A percentile compares a stretch with the other conserved stretches of the same genome.
phyloP scores from a whole-genome alignment of 2,329 filamentous ascomycete species.

The Fusarium virguliforme region DNA sequence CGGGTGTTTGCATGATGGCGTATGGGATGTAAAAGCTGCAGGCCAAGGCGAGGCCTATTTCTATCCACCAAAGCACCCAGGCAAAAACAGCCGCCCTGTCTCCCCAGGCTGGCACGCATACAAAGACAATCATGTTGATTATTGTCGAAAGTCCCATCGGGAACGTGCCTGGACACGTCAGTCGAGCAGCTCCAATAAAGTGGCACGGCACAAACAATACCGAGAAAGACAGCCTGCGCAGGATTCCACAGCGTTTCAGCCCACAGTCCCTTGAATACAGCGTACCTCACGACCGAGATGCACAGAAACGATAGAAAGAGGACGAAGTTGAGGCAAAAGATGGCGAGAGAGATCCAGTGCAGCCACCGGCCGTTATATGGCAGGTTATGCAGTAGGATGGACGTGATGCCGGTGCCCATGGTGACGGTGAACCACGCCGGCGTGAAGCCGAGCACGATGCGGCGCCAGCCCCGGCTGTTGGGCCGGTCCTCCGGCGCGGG shows the following conservation, averaged over 20 bases:
- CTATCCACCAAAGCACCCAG: constrained; percentile 70
- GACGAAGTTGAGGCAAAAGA: constrained; percentile 71
- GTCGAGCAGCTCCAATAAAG: background rate
- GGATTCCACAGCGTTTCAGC: constrained; percentile 73
- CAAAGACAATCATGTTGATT: constrained; percentile 71
- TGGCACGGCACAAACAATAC: background rate
- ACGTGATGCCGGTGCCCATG: constrained; percentile 78
- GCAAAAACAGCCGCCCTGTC: constrained; percentile 64
- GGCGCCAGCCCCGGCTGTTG: constrained; percentile 34
- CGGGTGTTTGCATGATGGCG: constrained; percentile 57
- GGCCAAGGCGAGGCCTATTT: constrained; percentile 62
- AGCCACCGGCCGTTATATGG: constrained; percentile 71
- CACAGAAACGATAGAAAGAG: constrained; percentile 68
- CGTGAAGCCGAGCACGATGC: constrained; percentile 31
- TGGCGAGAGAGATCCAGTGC: constrained; percentile 68
- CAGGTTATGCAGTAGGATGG: constrained; percentile 70
- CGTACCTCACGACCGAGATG: constrained; percentile 71
- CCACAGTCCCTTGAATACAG: constrained; percentile 74
- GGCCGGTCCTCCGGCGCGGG: constrained; percentile 12
- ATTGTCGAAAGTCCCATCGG: constrained; percentile 77
- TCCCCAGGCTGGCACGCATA: constrained; percentile 73
- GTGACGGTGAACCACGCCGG: constrained; percentile 60
- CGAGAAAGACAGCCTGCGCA: constrained; percentile 64
- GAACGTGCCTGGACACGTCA: constrained; percentile 66
- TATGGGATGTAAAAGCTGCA: constrained; percentile 66